Conservation (phyloP, 495 filamentous ascomycete species). For the Talaromyces nanjingensis region DNA sequence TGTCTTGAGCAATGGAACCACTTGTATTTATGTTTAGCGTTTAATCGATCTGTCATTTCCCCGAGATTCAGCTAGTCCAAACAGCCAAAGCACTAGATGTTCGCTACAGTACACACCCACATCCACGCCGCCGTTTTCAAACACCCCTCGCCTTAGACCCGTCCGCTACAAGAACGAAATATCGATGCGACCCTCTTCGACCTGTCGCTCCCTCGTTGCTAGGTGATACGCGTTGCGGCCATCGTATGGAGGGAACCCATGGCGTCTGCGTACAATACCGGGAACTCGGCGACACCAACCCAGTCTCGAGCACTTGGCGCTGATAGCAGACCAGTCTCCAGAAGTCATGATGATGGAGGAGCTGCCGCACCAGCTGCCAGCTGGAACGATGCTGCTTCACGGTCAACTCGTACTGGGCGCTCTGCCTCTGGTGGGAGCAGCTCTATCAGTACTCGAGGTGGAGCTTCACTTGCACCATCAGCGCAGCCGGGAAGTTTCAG, state of each 20-base stretch:
- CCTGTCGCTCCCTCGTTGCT: slow-evolving; percentile 21
- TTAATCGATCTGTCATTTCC: background rate
- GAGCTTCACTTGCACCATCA: slow-evolving; percentile 55
- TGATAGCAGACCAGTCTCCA: slow-evolving; percentile 42
- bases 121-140: background rate
- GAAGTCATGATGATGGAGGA: slow-evolving; percentile 48
- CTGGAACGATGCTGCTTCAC: slow-evolving; percentile 39
- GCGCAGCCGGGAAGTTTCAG: slow-evolving; percentile 80
- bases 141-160: background rate
- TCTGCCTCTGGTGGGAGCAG: slow-evolving; percentile 55
- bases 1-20: background rate
- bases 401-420: slow-evolving; percentile 35
- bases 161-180: background rate
- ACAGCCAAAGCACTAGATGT: background rate
- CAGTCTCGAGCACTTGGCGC: slow-evolving; percentile 56
- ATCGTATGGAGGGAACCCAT: slow-evolving; percentile 41
- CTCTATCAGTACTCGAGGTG: slow-evolving; percentile 54
- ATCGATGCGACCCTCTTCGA: slow-evolving; percentile 16
- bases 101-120: background rate
- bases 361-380: slow-evolving; percentile 31
- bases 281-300: slow-evolving; percentile 59
- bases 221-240: slow-evolving; percentile 31
- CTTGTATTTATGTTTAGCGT: background rate
- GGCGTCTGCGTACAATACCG: slow-evolving; percentile 44
- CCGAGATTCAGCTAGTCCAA: background rate